These are phyloP conservation scores for Saccharum hybrid DNA, from an alignment of 202 grass and related monocot genomes.

Conservation along the genomic window DNA sequence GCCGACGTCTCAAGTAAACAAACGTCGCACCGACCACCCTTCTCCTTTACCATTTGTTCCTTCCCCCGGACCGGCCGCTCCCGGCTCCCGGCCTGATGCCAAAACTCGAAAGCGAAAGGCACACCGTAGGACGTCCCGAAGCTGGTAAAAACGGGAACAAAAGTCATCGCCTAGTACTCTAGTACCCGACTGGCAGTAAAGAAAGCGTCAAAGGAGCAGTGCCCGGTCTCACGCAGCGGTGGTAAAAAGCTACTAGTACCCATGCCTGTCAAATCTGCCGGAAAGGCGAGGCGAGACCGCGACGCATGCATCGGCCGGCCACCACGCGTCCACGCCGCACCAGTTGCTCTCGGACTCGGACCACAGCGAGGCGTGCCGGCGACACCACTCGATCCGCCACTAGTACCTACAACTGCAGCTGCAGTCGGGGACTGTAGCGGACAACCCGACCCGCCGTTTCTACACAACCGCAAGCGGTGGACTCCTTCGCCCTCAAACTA, in stretches of 20 bases:
- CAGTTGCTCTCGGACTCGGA: slow-evolving; percentile 2
- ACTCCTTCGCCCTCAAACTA: no score
- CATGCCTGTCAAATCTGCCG: slow-evolving; percentile 1
- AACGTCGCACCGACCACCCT: slow-evolving; percentile 37
- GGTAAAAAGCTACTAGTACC: no score
- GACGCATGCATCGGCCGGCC: not conserved
- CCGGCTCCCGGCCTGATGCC: no score
- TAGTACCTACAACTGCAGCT: no score
- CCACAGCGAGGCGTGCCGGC: not conserved
- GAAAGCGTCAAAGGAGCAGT: not conserved
- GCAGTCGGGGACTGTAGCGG: not conserved
- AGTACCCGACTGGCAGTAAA: not conserved
- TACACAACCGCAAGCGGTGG: no score
- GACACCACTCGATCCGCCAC: not conserved
- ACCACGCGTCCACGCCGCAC: no score
- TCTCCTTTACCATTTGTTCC: not conserved
- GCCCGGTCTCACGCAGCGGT: not conserved
- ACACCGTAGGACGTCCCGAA: not conserved
- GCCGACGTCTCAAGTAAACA: not conserved
- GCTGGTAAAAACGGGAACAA: not conserved
- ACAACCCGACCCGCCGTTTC: no score
- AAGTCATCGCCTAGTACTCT: not conserved
- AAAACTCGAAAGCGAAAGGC: slow-evolving; percentile 6
- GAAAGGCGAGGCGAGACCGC: slow-evolving; percentile 7
- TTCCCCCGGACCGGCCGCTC: no score